phyloP scores from a whole-genome alignment of 352 stramenopile species.

The Phytophthora nicotianae region DNA sequence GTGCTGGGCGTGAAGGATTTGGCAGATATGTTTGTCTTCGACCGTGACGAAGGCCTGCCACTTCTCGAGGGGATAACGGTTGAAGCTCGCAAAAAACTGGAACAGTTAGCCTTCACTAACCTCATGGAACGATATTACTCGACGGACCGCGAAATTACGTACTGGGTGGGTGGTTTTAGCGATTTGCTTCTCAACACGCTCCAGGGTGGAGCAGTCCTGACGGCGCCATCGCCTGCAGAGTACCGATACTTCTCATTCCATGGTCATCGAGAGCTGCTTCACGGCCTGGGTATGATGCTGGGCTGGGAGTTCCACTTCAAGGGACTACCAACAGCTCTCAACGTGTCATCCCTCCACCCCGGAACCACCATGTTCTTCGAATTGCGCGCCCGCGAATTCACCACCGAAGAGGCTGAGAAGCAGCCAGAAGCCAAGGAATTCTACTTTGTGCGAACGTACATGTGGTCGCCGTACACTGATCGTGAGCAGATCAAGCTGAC shows the following conservation, averaged over 20 bases:
- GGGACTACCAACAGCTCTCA: constrained; percentile 64
- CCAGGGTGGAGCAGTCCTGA: constrained; percentile 52
- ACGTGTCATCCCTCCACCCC: constrained; percentile 68
- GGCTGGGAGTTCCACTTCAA: constrained; percentile 81
- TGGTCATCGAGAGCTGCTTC: constrained; percentile 79
- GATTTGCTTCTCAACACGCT: constrained; percentile 72
- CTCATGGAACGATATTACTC: constrained; percentile 89
- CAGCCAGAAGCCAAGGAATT: constrained; percentile 33
- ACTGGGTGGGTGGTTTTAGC: constrained; percentile 82
- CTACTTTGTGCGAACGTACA: constrained; percentile 76
- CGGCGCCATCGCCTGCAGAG: constrained; percentile 45
- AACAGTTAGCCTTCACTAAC: constrained; percentile 79
- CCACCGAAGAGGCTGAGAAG: constrained; percentile 21
- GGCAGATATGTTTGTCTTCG: constrained; percentile 86
- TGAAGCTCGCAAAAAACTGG: constrained; percentile 55
- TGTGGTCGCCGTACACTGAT: constrained; percentile 74
- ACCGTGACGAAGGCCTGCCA: constrained; percentile 66
- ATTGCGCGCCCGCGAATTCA: constrained; percentile 45
- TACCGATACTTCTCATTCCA: constrained; percentile 88
- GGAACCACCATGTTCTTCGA: constrained; percentile 87
- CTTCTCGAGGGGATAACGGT: constrained; percentile 59
- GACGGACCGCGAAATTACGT: constrained; percentile 78
- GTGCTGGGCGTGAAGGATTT: constrained; percentile 84
- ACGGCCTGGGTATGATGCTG: constrained; percentile 80
- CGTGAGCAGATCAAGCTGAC: constrained; percentile 71